Base-by-base conservation (phyloP, 2,329 filamentous ascomycete genomes). In the Orbilia javanica region DNA sequence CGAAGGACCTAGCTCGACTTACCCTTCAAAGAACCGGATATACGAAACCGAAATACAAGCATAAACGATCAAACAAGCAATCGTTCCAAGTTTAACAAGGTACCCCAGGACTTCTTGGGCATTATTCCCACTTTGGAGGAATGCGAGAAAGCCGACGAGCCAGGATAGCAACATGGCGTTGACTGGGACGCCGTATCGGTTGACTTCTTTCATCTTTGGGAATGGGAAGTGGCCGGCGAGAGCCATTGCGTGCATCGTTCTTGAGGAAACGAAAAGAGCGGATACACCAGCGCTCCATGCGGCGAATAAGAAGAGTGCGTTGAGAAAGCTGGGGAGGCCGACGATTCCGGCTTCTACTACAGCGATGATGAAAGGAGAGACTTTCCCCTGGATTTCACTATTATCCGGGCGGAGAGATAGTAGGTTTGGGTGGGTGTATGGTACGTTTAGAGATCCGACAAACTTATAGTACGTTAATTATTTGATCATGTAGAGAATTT, bases 251-350 rank as follows among this genome's bases (percentile, higher is more conserved):
- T 86, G 85, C 18, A 86, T 81, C 7, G 85, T 81, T 64, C 85
- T 82, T 11, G 84, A 85, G 22, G 85, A 84, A 44, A 84, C 83
- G 80, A 86, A 86, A 31, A 86, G 82, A 7, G 83, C 83, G 74
- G 85, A 86, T 67, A 86, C 84, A 0, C 84, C 85, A 8, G 84
- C 84, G 0, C 84, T 84, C 29, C 84, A 83, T 1, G 85, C 85
- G 0, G 85, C 85, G 79, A 86, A 86, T 39, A 86, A 83, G 80
- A 85, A 86, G 73, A 86, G 84, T 1, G 83, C 85, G 63, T 86
- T 86, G 80, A 86, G 84, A 67, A 86, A 83, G 52, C 84, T 83
- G 1, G 85, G 85, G 79, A 83, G 83, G 4, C 81, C 82, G 1
- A 82, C 81, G 20, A 86, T 80, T 11, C 83, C 83, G 46, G 83